Evolutionary conservation across 148 eudicot species (phyloP), one percentile per base, ranked within the genome.

Genomic region (Polygonum aviculare): DNA sequence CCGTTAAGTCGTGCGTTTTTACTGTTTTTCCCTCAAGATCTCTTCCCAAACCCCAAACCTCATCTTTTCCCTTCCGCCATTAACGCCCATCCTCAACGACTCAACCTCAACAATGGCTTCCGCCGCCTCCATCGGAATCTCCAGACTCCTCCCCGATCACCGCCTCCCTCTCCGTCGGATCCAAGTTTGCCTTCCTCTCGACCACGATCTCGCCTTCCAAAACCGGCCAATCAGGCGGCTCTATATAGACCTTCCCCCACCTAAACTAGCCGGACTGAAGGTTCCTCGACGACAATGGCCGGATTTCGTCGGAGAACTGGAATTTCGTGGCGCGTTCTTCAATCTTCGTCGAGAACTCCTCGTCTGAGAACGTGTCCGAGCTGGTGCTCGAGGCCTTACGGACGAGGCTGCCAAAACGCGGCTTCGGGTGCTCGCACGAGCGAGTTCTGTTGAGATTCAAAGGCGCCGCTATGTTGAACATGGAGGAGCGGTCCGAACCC

Each of bases 211-310:
- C 54, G 2, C 45, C 52, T 19, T 48, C 74, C 41, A 36, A 12
- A 9, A n/a, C 74, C 36, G 74, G 50, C 45, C 45, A 72, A 72
- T 72, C 74, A 41, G 74, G 74, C 54, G 74, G 74, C 44, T 72
- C 74, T 72, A 35, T 10, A 36, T 72, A 41, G 35, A 72, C 45
- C 74, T 72, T 51, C 52, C 74, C 54, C 74, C 74, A 72, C 18
- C 35, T 52, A 72, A 16, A 44, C 74, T 72, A 18, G 5, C 12
- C 14, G 12, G 52, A 45, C 7, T 72, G 52, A 21, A 72, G 45
- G 15, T 72, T n/a, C n/a, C n/a, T 44, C 35, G 51, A 72, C 54
- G 31, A n/a, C 8, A 35, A 44, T 14, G 15, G 1, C 45, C 40
- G 26, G 45, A 69, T 33, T 33, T 48, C 52, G 54, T 72, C 74